These are phyloP conservation scores for Leccinum imitatum DNA, from an alignment of 768 basidiomycete species.

Conservation along the genomic window DNA sequence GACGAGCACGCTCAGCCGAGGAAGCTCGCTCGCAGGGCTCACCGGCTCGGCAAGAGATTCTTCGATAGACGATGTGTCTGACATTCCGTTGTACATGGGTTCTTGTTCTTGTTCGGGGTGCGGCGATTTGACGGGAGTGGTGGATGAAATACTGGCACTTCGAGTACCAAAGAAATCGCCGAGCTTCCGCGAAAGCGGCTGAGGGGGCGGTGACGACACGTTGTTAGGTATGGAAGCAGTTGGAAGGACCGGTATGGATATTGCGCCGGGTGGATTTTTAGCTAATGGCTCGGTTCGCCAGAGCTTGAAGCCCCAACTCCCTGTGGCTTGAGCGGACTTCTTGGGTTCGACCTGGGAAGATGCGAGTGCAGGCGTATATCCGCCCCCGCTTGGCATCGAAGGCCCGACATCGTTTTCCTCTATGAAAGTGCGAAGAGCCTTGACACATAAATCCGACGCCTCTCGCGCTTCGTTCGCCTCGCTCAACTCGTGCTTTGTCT, in stretches of 20 bases:
- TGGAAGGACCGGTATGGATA: constrained; percentile 28
- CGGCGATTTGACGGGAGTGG: constrained; percentile 27
- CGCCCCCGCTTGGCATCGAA: constrained; percentile 14
- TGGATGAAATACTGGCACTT: constrained; percentile 49
- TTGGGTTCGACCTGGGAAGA: constrained; percentile 34
- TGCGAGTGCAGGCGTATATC: constrained; percentile 15
- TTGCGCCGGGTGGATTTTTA: constrained; percentile 28
- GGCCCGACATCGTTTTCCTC: constrained; percentile 66
- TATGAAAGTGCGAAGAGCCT: constrained; percentile 80
- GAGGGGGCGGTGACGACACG: constrained; percentile 30
- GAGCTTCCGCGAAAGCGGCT: constrained; percentile 62
- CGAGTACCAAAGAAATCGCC: constrained; percentile 70
- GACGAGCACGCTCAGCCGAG: constrained; percentile 28
- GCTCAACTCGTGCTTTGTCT: constrained; percentile 60
- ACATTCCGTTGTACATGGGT: constrained; percentile 28
- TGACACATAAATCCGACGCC: constrained; percentile 84
- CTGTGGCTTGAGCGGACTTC: constrained; percentile 30
- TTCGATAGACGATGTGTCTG: constrained; percentile 38
- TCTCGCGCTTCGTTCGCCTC: constrained; percentile 84
- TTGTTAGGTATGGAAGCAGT: constrained; percentile 20
- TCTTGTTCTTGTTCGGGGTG: constrained; percentile 29
- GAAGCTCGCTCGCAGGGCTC: constrained; percentile 32
- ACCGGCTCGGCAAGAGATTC: constrained; percentile 35
- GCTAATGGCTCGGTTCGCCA: constrained; percentile 50
- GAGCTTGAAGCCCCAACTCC: constrained; percentile 70